These are phyloP conservation scores for Chrysanthemum lavandulifolium DNA, from an alignment of 129 eudicot species.

Conservation along the genomic window DNA sequence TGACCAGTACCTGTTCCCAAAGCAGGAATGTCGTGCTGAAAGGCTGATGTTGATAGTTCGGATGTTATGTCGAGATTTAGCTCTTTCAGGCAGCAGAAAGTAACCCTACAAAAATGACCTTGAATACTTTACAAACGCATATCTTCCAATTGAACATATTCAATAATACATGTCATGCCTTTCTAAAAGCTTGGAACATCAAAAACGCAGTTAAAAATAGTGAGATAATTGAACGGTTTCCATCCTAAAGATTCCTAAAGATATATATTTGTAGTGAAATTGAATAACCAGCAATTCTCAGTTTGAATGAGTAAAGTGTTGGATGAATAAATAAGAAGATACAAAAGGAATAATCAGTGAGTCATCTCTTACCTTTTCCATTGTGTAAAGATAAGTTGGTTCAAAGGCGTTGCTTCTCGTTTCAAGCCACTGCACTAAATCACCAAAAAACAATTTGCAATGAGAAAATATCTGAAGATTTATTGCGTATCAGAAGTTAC, in stretches of 20 bases:
- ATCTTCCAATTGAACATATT: background rate
- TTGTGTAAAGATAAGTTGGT: slow-evolving; percentile 83
- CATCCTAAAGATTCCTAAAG: background rate
- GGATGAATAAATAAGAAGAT: slow-evolving; percentile 6
- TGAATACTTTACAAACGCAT: background rate
- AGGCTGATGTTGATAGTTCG: slow-evolving; percentile 78
- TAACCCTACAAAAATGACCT: slow-evolving; percentile 59
- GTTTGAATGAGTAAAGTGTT: background rate
- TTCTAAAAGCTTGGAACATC: background rate
- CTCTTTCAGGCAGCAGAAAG: slow-evolving; percentile 83
- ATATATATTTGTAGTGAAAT: background rate
- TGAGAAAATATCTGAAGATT: background rate
- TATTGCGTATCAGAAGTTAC: slow-evolving; percentile 1
- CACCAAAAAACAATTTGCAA: slow-evolving; percentile 26
- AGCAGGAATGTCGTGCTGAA: slow-evolving; percentile 90
- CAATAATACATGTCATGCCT: background rate
- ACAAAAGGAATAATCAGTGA: background rate
- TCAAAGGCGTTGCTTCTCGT: slow-evolving; percentile 78
- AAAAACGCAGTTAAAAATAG: background rate
- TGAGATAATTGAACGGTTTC: background rate
- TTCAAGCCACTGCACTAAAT: slow-evolving; percentile 96
- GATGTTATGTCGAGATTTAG: slow-evolving; percentile 72
- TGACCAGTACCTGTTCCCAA: slow-evolving; percentile 78
- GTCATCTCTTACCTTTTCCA: slow-evolving; percentile 66
- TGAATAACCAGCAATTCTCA: background rate